A percentile compares a stretch with the other conserved stretches of the same genome.
Conservation (phyloP, 2,329 filamentous ascomycete species). For the Paecilomyces fulvus region DNA sequence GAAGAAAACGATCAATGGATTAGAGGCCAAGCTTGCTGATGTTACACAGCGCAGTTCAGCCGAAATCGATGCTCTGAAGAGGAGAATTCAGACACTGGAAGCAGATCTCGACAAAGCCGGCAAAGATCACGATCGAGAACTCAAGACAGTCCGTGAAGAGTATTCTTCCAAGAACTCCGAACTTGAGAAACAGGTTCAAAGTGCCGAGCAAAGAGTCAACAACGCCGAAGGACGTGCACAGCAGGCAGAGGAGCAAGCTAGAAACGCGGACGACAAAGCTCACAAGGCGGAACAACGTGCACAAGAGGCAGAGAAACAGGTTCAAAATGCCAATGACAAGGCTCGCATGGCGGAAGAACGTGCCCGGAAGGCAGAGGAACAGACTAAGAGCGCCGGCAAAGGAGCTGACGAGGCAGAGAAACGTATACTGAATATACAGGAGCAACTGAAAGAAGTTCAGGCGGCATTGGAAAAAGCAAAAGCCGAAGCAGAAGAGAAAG, state of each 20-base stretch:
- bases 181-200: slow-evolving; percentile 45
- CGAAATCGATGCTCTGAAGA: slow-evolving; percentile 51
- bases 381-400: slow-evolving; percentile 20
- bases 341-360: slow-evolving; percentile 11
- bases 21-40: slow-evolving; percentile 45
- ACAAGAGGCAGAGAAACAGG: slow-evolving; percentile 19
- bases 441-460: slow-evolving; percentile 12
- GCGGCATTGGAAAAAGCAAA: slow-evolving; percentile 22
- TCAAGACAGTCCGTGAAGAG: slow-evolving; percentile 48
- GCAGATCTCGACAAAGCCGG: slow-evolving; percentile 41
- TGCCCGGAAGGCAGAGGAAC: background rate
- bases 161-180: slow-evolving; percentile 35
- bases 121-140: slow-evolving; percentile 53
- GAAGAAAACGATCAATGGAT: slow-evolving; percentile 49
- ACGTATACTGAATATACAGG: slow-evolving; percentile 7
- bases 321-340: slow-evolving; percentile 14
- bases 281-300: slow-evolving; percentile 24
- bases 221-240: slow-evolving; percentile 22
- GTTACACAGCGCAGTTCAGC: slow-evolving; percentile 44
- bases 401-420: background rate
- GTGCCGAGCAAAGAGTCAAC: slow-evolving; percentile 29
- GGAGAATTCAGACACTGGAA: slow-evolving; percentile 52
- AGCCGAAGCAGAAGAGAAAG: slow-evolving; percentile 39
- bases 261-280: slow-evolving; percentile 31
- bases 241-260: slow-evolving; percentile 29